Evolutionary conservation across 192 early-diverging fungal species (phyloP).

Genomic region (Rhizoclosmatium globosum): DNA sequence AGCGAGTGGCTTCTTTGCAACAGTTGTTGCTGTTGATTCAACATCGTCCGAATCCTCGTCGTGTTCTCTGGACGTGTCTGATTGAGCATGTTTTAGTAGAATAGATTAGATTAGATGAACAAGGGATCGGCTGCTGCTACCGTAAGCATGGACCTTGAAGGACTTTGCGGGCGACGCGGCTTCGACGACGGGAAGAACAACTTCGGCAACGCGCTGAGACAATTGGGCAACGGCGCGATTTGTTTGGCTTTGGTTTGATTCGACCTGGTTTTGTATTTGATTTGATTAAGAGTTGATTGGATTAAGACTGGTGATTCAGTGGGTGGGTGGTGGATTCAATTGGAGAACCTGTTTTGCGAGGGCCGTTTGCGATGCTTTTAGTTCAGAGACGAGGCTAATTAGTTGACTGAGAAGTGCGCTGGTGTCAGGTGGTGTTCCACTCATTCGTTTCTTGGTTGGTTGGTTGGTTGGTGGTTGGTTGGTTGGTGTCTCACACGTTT

Average conservation of each 20-base stretch:
- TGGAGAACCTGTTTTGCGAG: conserved; percentile 1
- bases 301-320: not conserved
- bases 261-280: conserved; percentile 11
- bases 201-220: conserved; percentile 22
- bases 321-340: not conserved
- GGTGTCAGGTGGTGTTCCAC: not conserved
- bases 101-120: not conserved
- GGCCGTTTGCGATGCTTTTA: conserved; percentile 12
- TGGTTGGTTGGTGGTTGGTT: no score
- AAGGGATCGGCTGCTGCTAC: not conserved
- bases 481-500: no score
- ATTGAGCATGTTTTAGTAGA: not conserved
- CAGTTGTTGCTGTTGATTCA: conserved; percentile 4
- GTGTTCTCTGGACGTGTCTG: conserved; percentile 7
- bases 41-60: conserved; percentile 40
- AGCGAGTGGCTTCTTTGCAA: not conserved
- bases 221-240: not conserved
- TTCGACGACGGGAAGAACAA: not conserved
- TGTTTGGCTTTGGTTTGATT: conserved; percentile 25
- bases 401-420: conserved; percentile 24
- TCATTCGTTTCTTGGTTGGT: no score
- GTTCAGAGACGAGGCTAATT: not conserved
- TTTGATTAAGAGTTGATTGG: not conserved
- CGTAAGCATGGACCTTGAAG: conserved; percentile 29
- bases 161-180: not conserved